Evolutionary conservation across 2,329 filamentous ascomycete species (phyloP).

Genomic region (Diaporthe sp.): DNA sequence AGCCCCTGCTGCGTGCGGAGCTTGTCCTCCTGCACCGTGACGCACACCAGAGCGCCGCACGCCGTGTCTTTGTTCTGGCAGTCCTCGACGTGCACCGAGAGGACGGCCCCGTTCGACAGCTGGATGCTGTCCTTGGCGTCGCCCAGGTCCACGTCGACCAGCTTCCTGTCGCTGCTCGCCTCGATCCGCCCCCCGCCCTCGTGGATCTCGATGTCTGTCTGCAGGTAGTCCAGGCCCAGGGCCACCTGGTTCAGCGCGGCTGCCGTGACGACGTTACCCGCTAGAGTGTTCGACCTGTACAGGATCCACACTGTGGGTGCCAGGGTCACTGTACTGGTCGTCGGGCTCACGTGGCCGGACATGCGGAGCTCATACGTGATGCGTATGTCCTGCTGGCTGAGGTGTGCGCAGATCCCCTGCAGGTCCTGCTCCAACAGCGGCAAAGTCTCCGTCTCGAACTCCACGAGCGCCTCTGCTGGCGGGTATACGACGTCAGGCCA

Average conservation of each 20-base stretch:
- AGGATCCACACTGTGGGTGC: slow-evolving; percentile 37
- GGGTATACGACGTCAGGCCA: slow-evolving; percentile 31
- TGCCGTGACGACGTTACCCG: not conserved
- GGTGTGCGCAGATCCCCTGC: slow-evolving; percentile 26
- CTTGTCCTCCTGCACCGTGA: slow-evolving; percentile 13
- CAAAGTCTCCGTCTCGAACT: slow-evolving; percentile 37
- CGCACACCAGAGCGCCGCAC: slow-evolving; percentile 38
- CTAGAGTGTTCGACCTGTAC: slow-evolving; percentile 1
- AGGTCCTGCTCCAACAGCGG: slow-evolving; percentile 36
- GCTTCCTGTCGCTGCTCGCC: slow-evolving; percentile 27
- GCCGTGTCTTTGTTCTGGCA: slow-evolving; percentile 5
- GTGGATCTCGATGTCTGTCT: slow-evolving; percentile 35
- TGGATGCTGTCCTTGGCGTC: slow-evolving; percentile 31
- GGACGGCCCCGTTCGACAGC: slow-evolving; percentile 23
- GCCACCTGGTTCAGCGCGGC: slow-evolving; percentile 31
- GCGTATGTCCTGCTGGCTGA: slow-evolving; percentile 36
- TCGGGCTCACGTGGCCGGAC: slow-evolving; percentile 24
- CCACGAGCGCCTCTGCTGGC: slow-evolving; percentile 30
- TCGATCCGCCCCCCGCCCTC: slow-evolving; percentile 36
- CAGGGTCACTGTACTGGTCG: slow-evolving; percentile 14
- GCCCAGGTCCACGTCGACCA: slow-evolving; percentile 21
- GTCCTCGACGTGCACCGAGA: slow-evolving; percentile 34
- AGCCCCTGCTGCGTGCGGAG: slow-evolving; percentile 16
- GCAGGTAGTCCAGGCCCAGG: slow-evolving; percentile 29
- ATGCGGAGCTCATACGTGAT: slow-evolving; percentile 39